Percentiles rank a stretch among this genome's conserved stretches.
Conservation (phyloP, 495 filamentous ascomycete species). For the Neurospora sublineolata region DNA sequence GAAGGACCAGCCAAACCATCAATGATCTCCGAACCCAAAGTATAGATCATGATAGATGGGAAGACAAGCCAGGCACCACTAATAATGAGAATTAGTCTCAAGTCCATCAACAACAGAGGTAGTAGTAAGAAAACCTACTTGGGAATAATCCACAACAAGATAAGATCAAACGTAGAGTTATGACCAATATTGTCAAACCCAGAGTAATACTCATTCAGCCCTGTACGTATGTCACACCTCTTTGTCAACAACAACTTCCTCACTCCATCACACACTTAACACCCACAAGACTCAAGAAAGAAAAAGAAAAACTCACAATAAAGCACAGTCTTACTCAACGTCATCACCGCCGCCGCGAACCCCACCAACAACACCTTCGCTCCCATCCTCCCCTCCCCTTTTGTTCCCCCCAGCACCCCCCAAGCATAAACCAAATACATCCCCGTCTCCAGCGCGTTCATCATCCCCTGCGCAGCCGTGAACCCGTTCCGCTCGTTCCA, state of each 20-base stretch:
- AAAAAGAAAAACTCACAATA: slow-evolving; percentile 53
- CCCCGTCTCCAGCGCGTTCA: slow-evolving; percentile 65
- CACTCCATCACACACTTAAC: neutral
- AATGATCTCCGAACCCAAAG: slow-evolving; percentile 59
- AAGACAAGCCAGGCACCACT: slow-evolving; percentile 74
- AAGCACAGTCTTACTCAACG: slow-evolving; percentile 74
- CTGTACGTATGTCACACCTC: slow-evolving; percentile 27
- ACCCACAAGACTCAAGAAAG: neutral
- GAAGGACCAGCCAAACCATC: slow-evolving; percentile 46
- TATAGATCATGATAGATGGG: slow-evolving; percentile 58
- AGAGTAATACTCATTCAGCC: slow-evolving; percentile 66
- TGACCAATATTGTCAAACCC: slow-evolving; percentile 73
- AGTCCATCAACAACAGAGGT: neutral
- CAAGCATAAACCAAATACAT: slow-evolving; percentile 57
- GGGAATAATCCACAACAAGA: slow-evolving; percentile 65
- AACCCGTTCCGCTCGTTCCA: slow-evolving; percentile 65
- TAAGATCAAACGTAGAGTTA: slow-evolving; percentile 45
- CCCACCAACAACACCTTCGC: slow-evolving; percentile 55
- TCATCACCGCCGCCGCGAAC: slow-evolving; percentile 64
- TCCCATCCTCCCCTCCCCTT: slow-evolving; percentile 46
- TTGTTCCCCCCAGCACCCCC: slow-evolving; percentile 22
- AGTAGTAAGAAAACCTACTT: slow-evolving; percentile 49
- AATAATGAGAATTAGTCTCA: slow-evolving; percentile 2
- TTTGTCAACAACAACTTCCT: neutral
- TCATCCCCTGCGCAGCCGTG: slow-evolving; percentile 57